Percentiles rank a stretch among this genome's conserved stretches.
These are phyloP conservation scores for Leonotis leonurus DNA, from an alignment of 257 asterid species.

Conservation along the genomic window DNA sequence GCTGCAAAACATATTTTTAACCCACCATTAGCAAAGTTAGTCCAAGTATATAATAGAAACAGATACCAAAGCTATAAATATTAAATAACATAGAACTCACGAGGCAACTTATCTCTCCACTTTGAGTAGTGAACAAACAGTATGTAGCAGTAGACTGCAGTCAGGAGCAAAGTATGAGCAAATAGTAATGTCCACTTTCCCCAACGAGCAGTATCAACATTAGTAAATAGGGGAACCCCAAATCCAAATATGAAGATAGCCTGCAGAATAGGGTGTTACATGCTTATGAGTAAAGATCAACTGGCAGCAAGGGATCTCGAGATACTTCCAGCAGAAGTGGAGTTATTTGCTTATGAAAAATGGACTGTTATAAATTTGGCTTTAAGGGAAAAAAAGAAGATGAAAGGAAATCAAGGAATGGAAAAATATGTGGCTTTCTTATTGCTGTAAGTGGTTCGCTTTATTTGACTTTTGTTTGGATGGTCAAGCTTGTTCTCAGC, in stretches of 20 bases:
- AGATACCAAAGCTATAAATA: not conserved
- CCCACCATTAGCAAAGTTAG: conserved; percentile 14
- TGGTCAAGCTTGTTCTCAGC: not conserved
- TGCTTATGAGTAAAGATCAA: not conserved
- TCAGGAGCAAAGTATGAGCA: conserved; percentile 44
- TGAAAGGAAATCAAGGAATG: not conserved
- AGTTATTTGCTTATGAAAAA: not conserved
- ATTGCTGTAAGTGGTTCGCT: no score
- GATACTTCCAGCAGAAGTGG: not conserved
- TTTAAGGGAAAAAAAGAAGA: not conserved
- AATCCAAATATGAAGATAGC: conserved; percentile 69
- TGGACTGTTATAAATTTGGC: not conserved
- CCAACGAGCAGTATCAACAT: conserved; percentile 38
- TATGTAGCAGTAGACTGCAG: conserved; percentile 71
- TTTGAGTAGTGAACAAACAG: conserved; percentile 81
- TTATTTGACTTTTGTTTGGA: no score
- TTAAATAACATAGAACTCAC: conserved; percentile 33
- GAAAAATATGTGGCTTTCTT: not conserved
- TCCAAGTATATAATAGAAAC: not conserved
- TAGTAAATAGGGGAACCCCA: conserved; percentile 59
- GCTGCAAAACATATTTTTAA: conserved; percentile 41
- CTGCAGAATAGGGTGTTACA: conserved; percentile 29
- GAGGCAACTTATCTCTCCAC: conserved; percentile 93
- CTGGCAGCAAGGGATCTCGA: not conserved
- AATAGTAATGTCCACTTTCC: conserved; percentile 71